These are phyloP conservation scores for Sideroxylon spinosum DNA, from an alignment of 179 eudicot genomes.

Conservation along the genomic window DNA sequence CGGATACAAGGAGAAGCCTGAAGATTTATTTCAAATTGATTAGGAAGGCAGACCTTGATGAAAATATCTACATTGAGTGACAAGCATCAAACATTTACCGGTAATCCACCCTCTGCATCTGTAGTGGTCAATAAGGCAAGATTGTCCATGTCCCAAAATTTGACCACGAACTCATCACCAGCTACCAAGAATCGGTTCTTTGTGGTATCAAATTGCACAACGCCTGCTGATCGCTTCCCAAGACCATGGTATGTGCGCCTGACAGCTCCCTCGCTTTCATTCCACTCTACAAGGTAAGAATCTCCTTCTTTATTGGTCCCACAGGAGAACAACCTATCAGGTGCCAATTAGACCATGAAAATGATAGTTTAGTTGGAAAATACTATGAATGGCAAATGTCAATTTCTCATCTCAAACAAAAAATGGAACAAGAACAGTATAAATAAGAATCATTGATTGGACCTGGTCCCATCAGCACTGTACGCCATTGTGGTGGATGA, in stretches of 20 bases:
- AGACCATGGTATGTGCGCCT: conserved; percentile 64
- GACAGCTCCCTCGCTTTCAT: conserved; percentile 78
- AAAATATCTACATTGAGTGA: neutral
- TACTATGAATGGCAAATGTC: neutral
- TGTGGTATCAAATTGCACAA: conserved; percentile 79
- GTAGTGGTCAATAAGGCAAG: conserved; percentile 44
- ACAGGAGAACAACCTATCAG: conserved; percentile 64
- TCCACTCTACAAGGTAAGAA: conserved; percentile 82
- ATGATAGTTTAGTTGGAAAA: neutral
- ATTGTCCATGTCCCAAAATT: conserved; percentile 82
- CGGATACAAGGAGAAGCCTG: conserved; percentile 80
- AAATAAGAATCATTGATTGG: neutral
- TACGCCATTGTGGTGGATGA: conserved; percentile 77
- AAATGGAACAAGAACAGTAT: neutral
- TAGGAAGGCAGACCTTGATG: neutral
- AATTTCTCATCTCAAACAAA: neutral
- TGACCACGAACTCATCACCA: conserved; percentile 63
- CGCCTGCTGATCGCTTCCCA: conserved; percentile 64
- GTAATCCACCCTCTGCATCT: conserved; percentile 75
- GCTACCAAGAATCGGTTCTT: conserved; percentile 69
- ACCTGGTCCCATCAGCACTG: conserved; percentile 86
- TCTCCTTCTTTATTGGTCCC: conserved; percentile 85
- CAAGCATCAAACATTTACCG: conserved; percentile 39
- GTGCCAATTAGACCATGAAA: conserved; percentile 10
- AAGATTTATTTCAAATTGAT: neutral